Evolutionary conservation across 1,284 basidiomycete genomes (phyloP).

Genomic region (Meira nashicola): DNA sequence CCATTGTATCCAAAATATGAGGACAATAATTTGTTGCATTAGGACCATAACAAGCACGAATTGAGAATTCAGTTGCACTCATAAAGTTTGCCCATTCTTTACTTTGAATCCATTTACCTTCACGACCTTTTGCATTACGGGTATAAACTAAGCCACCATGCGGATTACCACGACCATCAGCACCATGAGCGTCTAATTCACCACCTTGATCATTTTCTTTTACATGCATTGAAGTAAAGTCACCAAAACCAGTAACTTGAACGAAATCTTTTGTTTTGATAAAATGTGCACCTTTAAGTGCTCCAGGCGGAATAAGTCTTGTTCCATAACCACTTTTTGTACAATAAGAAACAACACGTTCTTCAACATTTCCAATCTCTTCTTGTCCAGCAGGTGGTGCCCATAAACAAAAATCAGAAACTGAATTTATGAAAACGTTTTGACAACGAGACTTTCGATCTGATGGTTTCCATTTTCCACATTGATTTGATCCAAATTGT

Average conservation of each 20-base stretch:
- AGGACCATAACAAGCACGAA: constrained; percentile 34
- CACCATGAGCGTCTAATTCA: constrained; percentile 39
- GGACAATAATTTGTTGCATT: constrained; percentile 26
- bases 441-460: constrained; percentile 33
- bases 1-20: constrained; percentile 38
- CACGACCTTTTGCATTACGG: constrained; percentile 22
- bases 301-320: constrained; percentile 69
- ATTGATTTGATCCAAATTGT: constrained; percentile 43
- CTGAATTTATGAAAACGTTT: constrained; percentile 46
- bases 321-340: constrained; percentile 57
- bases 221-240: constrained; percentile 53
- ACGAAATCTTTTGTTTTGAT: constrained; percentile 61
- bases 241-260: constrained; percentile 64
- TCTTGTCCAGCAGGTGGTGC: constrained; percentile 26
- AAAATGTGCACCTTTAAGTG: constrained; percentile 69
- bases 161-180: constrained; percentile 34
- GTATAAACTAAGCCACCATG: constrained; percentile 30
- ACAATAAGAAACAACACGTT: constrained; percentile 68
- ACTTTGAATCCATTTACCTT: constrained; percentile 26
- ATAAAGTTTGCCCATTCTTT: constrained; percentile 40
- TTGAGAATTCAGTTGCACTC: constrained; percentile 28
- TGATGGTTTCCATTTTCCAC: constrained; percentile 33
- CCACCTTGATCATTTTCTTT: constrained; percentile 36
- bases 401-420: constrained; percentile 46
- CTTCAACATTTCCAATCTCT: constrained; percentile 54